Percentiles rank a stretch among this genome's conserved stretches.
phyloP scores from a whole-genome alignment of 345 rosid genomes.

The Cardamine chenopodiifolia region DNA sequence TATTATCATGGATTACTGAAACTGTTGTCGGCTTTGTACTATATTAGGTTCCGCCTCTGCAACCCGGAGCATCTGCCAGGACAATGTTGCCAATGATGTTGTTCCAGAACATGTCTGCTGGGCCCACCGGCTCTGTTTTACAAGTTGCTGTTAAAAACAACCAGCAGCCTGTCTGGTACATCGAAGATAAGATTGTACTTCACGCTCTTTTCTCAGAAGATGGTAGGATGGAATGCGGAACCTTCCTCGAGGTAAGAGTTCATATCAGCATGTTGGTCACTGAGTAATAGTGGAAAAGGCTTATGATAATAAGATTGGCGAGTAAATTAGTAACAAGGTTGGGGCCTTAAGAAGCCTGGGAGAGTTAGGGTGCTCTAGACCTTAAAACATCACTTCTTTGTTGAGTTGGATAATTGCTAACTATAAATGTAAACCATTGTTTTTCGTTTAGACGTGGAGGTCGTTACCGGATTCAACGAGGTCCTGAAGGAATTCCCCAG shows the following conservation, averaged over 20 bases:
- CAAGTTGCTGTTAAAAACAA: conserved; percentile 93
- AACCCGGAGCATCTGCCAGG: conserved; percentile 69
- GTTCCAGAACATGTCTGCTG: conserved; percentile 80
- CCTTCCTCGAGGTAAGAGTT: conserved; percentile 81
- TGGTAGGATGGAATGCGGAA: conserved; percentile 90
- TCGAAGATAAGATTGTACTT: conserved; percentile 68
- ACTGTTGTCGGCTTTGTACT: conserved; percentile 10
- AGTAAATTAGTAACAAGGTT: no score
- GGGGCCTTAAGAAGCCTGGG: neutral
- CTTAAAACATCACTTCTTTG: no score
- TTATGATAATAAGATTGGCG: no score
- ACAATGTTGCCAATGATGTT: conserved; percentile 80
- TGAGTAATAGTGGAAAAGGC: neutral
- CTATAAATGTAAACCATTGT: neutral
- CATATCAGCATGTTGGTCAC: neutral
- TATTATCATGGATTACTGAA: conserved; percentile 6
- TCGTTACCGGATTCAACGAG: conserved; percentile 85
- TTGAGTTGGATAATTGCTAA: no score
- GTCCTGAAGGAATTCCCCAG: conserved; percentile 75
- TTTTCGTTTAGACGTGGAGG: conserved; percentile 76
- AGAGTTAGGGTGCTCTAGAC: neutral
- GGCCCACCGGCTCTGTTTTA: conserved; percentile 82
- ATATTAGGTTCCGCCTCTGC: conserved; percentile 70
- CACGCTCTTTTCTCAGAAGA: conserved; percentile 78
- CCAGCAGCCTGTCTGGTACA: conserved; percentile 94